Base-by-base conservation (phyloP, 2,329 filamentous ascomycete genomes). In the Hyphodiscus sp. region DNA sequence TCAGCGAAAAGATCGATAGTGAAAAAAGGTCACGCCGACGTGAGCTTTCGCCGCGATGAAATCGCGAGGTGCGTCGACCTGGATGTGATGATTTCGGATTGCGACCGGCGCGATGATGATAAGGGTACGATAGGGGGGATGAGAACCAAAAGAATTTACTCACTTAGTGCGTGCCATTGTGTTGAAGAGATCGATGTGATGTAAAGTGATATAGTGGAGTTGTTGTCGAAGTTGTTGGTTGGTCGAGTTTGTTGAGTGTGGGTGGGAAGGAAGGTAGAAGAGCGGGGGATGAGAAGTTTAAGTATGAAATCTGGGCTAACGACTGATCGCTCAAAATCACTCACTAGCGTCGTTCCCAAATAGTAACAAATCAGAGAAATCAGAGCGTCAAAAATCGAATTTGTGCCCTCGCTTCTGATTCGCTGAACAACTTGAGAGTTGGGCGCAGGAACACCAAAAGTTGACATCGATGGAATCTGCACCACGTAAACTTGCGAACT, bases 101-200 rank as follows among this genome's bases (percentile, higher is more conserved):
- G 33, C 16, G 33, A 38, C 33, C 11, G 33, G 4, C 4, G 33
- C 33, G 2, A 44, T 42, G 33, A 52, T 46, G 55, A 42, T 45
- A 44, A 45, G 19, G 49, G 44, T 50, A 2, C 38, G 45, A 43
- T 45, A 29, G 53, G 56, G 51, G 51, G 54, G 49, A 55, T 33
- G 38, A 51, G 49, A 55, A n/a, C n/a, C 51, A 56, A 54, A 56
- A 58, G 55, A 62, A 60, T 96, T 85, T 71, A 48, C 83, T 81
- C 11, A 38, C 33, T 73, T 73, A 54, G 70, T 73, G 60, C 70
- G 63, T 47, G 70, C 70, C 70, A 73, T 72, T 66, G n/a, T 30
- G n/a, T n/a, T n/a, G 50, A 26, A 18, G 41, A 50, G 45, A n/a
- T 46, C 20, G 49, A 48, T 29, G 49, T 51, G 47, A 16, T n/a